These are phyloP conservation scores for Kodamaea laetipori DNA, from an alignment of 805 yeast genomes.

Conservation along the genomic window DNA sequence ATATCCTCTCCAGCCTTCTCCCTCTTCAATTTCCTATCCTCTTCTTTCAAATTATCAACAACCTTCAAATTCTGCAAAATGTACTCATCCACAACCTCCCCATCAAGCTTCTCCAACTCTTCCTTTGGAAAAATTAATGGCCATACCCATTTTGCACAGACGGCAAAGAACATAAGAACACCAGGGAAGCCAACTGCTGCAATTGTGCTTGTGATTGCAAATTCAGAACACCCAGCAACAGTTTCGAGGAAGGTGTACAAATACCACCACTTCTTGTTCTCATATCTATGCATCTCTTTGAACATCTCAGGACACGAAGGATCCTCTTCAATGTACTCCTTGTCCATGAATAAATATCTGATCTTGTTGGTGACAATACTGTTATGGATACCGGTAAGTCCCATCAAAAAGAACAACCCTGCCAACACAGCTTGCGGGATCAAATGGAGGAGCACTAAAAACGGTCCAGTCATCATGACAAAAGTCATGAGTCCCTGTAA, in stretches of 20 bases:
- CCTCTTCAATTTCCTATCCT: slow-evolving; percentile 6
- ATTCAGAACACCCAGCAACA: slow-evolving; percentile 75
- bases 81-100: slow-evolving; percentile 58
- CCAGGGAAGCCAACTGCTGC: slow-evolving; percentile 97
- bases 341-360: slow-evolving; percentile 63
- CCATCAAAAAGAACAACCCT: slow-evolving; percentile 94
- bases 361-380: slow-evolving; percentile 67
- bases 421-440: slow-evolving; percentile 94
- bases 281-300: slow-evolving; percentile 30
- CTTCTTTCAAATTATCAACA: slow-evolving; percentile 13
- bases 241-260: slow-evolving; percentile 60
- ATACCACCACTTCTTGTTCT: slow-evolving; percentile 49
- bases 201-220: slow-evolving; percentile 78
- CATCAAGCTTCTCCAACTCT: slow-evolving; percentile 67
- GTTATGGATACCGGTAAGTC: slow-evolving; percentile 70
- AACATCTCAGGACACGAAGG: slow-evolving; percentile 40
- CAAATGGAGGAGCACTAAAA: slow-evolving; percentile 73
- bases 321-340: slow-evolving; percentile 35
- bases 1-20: slow-evolving; percentile 5
- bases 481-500: slow-evolving; percentile 81
- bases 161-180: slow-evolving; percentile 69
- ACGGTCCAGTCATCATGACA: slow-evolving; percentile 88
- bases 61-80: slow-evolving; percentile 49
- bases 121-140: slow-evolving; percentile 61
- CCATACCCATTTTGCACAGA: slow-evolving; percentile 61